Evolutionary conservation across 129 eudicot genomes (phyloP).

Genomic region (Flaveria linearis): DNA sequence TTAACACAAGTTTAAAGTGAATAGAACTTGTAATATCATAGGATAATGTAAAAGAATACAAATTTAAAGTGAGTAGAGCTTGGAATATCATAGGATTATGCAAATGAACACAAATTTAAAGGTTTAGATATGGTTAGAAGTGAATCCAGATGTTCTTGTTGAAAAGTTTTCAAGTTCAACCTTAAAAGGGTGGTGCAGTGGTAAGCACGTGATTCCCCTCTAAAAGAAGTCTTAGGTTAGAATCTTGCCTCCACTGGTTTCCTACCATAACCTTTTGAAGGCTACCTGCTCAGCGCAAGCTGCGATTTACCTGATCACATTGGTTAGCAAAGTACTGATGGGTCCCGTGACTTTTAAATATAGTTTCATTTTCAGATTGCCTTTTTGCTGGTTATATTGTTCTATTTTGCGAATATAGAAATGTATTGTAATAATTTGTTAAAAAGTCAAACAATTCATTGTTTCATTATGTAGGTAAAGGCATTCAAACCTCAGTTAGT

Average conservation of each 20-base stretch:
- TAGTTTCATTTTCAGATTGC: neutral
- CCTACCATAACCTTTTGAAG: no score
- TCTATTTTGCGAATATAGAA: neutral
- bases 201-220: no score
- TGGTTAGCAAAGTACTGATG: no score
- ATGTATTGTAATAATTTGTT: neutral
- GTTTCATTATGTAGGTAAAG: conserved; percentile 53
- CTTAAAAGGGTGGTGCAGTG: no score
- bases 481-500: conserved; percentile 83
- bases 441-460: neutral
- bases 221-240: no score
- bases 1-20: neutral
- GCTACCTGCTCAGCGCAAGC: no score
- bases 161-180: neutral
- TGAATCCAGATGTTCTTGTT: neutral
- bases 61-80: neutral
- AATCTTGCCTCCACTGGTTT: no score
- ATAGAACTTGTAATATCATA: neutral
- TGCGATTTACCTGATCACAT: no score
- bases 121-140: neutral
- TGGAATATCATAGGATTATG: neutral
- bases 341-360: no score
- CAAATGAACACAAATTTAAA: neutral
- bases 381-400: neutral
- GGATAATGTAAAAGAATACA: neutral